Conservation (phyloP, 2,329 filamentous ascomycete genomes). For the Diaporthe longicolla region DNA sequence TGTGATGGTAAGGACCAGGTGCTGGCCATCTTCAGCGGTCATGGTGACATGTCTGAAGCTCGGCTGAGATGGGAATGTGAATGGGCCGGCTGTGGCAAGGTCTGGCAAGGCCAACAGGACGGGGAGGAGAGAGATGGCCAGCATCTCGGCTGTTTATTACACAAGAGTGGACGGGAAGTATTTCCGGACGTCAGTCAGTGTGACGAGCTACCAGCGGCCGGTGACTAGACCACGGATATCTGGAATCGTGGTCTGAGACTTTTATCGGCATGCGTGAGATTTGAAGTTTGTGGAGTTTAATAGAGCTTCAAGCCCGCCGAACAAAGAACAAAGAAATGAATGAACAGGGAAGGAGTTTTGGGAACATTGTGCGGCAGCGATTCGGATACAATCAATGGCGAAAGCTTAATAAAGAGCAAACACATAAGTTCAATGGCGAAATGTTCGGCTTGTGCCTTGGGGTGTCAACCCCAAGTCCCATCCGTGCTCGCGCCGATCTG, state of each 20-base stretch:
- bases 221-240: neutral
- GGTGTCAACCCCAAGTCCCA: constrained; percentile 7
- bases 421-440: neutral
- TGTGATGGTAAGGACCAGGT: constrained; percentile 28
- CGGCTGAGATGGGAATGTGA: constrained; percentile 35
- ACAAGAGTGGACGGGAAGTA: neutral
- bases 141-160: constrained; percentile 38
- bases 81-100: constrained; percentile 36
- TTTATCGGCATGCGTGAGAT: neutral
- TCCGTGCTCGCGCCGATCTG: neutral
- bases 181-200: neutral
- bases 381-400: constrained; percentile 5
- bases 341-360: neutral
- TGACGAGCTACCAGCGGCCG: constrained; percentile 17
- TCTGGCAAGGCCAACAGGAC: constrained; percentile 31
- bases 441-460: neutral
- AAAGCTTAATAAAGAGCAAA: constrained; percentile 35
- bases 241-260: neutral
- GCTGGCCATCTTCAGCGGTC: constrained; percentile 16
- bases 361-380: neutral
- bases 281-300: neutral
- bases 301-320: constrained; percentile 38
- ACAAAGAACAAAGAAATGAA: constrained; percentile 17
- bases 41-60: constrained; percentile 31
- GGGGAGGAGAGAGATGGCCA: constrained; percentile 37